Evolutionary conservation across 495 filamentous ascomycete species (phyloP), one percentile per base, ranked within the genome.

Genomic region (Oleoguttula mirabilis): DNA sequence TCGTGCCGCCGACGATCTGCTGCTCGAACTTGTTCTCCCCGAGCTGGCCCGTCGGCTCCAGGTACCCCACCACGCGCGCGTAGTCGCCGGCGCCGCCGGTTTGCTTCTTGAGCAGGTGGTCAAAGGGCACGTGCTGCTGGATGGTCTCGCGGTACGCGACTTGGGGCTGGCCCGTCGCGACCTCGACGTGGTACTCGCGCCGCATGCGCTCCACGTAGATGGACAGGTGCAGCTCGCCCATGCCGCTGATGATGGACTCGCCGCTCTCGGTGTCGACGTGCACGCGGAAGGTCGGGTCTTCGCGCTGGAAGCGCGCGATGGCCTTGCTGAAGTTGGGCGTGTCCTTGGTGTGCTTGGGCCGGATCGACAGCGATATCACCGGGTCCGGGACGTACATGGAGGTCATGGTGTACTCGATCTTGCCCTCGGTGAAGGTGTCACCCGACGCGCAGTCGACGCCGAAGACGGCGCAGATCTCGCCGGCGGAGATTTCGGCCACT

Each of bases 331-430:
- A 99, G 68, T 92, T 93, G 61, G 82, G 73, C 25, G 76, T 76
- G 56, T 99, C 92, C 63, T 86, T 93, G 63, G 71, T 86, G 56
- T 84, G 77, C 68, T 96, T 96, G 35, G 92, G 90, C 63, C 86
- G 88, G 69, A 99, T 95, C 37, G 84, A 93, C 36, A 96, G 78
- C 10, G 87, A 94, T 55, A 99, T 95, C 64, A 99, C 92, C 24
- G 92, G 84, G 61, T 99, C 92, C 10, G 92, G 92, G 36, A 99
- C 92, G 62, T 83, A 96, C 92, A 99, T 99, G 51, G 87, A 90
- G 21, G 86, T 84, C 88, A 99, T 94, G 48, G 76, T 80, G 66
- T 94, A 99, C 33, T 81, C 84, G n/a, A 96, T 66, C 31, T 73
- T 68, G 39, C 92, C 92, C 56, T 99, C 92, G 12, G 92, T 94